Percentiles rank a stretch among this genome's conserved stretches.
Evolutionary conservation across 768 basidiomycete species (phyloP).

Genomic region (Tulasnella sp.): DNA sequence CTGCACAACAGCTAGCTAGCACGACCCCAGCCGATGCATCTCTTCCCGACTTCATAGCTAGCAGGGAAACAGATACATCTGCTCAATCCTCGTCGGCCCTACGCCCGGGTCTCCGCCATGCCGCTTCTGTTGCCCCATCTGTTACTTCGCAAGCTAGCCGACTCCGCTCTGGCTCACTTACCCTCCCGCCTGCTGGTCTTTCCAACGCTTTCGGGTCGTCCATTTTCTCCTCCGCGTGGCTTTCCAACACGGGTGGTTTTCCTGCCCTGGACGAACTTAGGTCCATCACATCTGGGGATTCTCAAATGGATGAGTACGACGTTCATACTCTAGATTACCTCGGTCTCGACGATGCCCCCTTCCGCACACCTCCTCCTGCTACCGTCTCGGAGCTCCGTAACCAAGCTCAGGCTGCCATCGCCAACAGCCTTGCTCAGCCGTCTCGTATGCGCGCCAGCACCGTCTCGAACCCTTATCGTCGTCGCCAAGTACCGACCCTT

Average conservation of each 20-base stretch:
- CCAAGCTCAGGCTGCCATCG: conserved; percentile 83
- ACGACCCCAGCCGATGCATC: conserved; percentile 26
- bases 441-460: conserved; percentile 79
- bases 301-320: conserved; percentile 74
- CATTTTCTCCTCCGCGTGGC: conserved; percentile 85
- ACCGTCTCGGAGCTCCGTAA: conserved; percentile 80
- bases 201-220: conserved; percentile 77
- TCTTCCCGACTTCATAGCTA: conserved; percentile 27
- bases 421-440: conserved; percentile 64
- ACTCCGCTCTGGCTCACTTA: conserved; percentile 84
- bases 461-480: conserved; percentile 87
- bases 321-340: conserved; percentile 95
- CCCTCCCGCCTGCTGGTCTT: conserved; percentile 57
- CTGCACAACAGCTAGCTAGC: conserved; percentile 64
- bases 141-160: conserved; percentile 56
- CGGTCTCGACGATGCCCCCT: conserved; percentile 64
- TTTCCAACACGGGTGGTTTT: conserved; percentile 42
- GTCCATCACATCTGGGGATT: conserved; percentile 67
- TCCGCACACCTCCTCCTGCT: conserved; percentile 64
- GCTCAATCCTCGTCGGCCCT: conserved; percentile 20
- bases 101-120: conserved; percentile 61
- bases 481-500: conserved; percentile 39
- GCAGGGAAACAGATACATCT: not conserved
- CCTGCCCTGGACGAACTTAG: conserved; percentile 66
- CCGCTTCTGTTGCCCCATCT: conserved; percentile 50